These are phyloP conservation scores for Phlegmacium glaucopus DNA, from an alignment of 768 basidiomycete genomes.

Conservation along the genomic window DNA sequence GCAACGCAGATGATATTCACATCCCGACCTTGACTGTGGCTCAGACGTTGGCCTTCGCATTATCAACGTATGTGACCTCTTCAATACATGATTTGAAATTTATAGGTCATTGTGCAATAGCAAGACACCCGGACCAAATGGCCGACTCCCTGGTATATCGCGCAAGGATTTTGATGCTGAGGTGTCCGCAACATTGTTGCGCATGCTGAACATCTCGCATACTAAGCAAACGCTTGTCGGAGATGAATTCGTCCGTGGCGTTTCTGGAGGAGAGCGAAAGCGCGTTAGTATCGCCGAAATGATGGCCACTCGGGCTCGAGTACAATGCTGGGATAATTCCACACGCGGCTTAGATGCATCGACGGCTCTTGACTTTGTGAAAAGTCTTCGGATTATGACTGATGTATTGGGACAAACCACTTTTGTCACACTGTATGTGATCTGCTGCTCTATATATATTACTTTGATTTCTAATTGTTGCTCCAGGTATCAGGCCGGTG, in stretches of 20 bases:
- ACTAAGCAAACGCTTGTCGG: constrained; percentile 79
- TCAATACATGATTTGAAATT: background rate
- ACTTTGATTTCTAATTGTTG: background rate
- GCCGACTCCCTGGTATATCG: constrained; percentile 65
- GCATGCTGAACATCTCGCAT: constrained; percentile 83
- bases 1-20: constrained; percentile 67
- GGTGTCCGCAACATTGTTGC: constrained; percentile 60
- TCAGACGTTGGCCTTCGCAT: constrained; percentile 70
- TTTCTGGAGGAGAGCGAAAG: constrained; percentile 80
- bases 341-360: constrained; percentile 82
- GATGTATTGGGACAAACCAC: constrained; percentile 80
- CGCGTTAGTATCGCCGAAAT: constrained; percentile 83
- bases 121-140: constrained; percentile 72
- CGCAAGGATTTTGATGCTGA: constrained; percentile 53
- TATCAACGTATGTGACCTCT: constrained; percentile 46
- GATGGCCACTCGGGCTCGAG: constrained; percentile 76
- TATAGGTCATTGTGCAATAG: constrained; percentile 16
- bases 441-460: background rate
- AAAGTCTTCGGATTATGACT: constrained; percentile 76
- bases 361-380: constrained; percentile 84
- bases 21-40: constrained; percentile 79
- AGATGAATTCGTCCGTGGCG: constrained; percentile 80
- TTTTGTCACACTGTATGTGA: constrained; percentile 67
- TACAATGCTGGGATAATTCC: constrained; percentile 83
- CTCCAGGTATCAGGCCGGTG: constrained; percentile 73